These are phyloP conservation scores for Ogataea sp. DNA, from an alignment of 805 yeast genomes.

Conservation along the genomic window DNA sequence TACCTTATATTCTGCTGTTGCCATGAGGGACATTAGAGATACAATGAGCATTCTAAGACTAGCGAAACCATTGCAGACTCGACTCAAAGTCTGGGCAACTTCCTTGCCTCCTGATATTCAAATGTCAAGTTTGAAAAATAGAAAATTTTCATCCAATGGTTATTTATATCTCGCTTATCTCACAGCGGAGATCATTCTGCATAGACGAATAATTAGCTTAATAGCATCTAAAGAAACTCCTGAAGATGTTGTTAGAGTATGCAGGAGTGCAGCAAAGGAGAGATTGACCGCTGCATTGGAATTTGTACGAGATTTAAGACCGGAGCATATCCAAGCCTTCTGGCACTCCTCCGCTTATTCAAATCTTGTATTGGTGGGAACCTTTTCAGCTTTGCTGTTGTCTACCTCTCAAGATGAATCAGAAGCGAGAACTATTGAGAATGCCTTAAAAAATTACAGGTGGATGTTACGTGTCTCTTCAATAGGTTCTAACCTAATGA, in stretches of 20 bases:
- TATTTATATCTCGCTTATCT: conserved; percentile 38
- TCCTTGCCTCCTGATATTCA: conserved; percentile 33
- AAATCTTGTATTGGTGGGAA: conserved; percentile 35
- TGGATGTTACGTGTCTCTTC: conserved; percentile 38
- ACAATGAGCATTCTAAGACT: conserved; percentile 28
- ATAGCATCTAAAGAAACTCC: not conserved
- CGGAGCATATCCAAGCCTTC: conserved; percentile 39
- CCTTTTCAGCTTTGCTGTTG: conserved; percentile 34
- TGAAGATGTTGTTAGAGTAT: conserved; percentile 7
- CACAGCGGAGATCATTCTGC: conserved; percentile 37
- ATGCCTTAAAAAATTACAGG: conserved; percentile 35
- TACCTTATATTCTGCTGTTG: conserved; percentile 32
- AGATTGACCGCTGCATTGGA: conserved; percentile 34
- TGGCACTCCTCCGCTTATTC: conserved; percentile 38
- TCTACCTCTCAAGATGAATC: conserved; percentile 26
- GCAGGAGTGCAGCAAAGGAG: conserved; percentile 36
- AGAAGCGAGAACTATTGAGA: conserved; percentile 31
- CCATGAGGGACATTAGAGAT: conserved; percentile 28
- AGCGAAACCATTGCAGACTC: conserved; percentile 33
- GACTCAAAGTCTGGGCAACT: conserved; percentile 30
- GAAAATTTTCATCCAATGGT: conserved; percentile 33
- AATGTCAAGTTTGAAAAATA: conserved; percentile 33
- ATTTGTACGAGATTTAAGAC: conserved; percentile 37
- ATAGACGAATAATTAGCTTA: conserved; percentile 28
- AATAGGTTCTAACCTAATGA: conserved; percentile 36